These are phyloP conservation scores for Tephrocybe sp. DNA, from an alignment of 768 basidiomycete species.

Conservation along the genomic window DNA sequence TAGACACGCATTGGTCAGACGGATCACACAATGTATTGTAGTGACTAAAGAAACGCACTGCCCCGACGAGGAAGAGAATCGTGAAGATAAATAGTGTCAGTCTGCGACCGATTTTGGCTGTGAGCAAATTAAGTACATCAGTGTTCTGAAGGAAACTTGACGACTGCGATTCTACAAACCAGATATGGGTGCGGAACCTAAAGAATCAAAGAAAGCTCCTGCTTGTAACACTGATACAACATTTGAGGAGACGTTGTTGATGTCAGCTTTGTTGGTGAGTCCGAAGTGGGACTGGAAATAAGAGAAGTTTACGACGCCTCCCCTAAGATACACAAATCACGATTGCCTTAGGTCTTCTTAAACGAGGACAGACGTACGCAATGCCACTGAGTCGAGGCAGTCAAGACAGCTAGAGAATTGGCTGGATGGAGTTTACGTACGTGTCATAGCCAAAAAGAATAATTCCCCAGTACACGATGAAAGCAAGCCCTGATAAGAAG, in stretches of 20 bases:
- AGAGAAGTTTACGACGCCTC: constrained; percentile 23
- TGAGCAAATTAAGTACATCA: not conserved
- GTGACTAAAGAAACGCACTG: constrained; percentile 55
- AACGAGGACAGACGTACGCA: constrained; percentile 12
- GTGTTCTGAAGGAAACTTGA: not conserved
- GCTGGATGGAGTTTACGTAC: constrained; percentile 7
- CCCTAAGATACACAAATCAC: constrained; percentile 2
- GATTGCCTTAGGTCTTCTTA: not conserved
- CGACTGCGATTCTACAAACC: too few relatives aligned
- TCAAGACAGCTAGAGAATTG: not conserved
- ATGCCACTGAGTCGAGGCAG: constrained; percentile 15
- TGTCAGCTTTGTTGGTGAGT: constrained; percentile 36
- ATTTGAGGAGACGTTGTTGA: constrained; percentile 65
- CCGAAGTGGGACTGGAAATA: constrained; percentile 69
- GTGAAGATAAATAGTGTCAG: constrained; percentile 61
- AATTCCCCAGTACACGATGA: constrained; percentile 25
- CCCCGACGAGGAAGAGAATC: constrained; percentile 69
- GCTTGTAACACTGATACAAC: constrained; percentile 88
- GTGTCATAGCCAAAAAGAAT: constrained; percentile 26
- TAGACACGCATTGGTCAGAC: constrained; percentile 21
- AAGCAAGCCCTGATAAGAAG: constrained; percentile 20
- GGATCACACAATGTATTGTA: too few relatives aligned
- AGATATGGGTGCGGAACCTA: constrained; percentile 71
- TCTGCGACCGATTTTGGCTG: constrained; percentile 69
- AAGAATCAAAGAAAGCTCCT: constrained; percentile 85